Conservation (phyloP, 495 filamentous ascomycete genomes). For the Neurospora sp. region DNA sequence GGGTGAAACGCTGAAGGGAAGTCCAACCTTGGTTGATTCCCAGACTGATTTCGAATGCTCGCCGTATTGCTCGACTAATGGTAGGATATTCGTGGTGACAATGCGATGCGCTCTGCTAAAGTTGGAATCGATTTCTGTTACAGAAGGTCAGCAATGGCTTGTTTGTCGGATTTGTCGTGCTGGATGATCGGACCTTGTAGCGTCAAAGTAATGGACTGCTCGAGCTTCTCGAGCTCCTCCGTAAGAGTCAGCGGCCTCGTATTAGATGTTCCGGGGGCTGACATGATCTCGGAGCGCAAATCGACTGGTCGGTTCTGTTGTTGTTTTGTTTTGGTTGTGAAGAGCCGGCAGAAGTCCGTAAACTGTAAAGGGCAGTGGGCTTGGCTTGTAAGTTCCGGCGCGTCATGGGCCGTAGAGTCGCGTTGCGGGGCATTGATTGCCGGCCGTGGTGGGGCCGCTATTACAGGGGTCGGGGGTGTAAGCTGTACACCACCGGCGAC, state of each 20-base stretch:
- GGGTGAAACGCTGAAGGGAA: not conserved
- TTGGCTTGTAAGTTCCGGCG: not conserved
- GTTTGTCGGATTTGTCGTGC: not conserved
- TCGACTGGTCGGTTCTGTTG: not conserved
- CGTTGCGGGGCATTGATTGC: not conserved
- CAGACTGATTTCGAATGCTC: conserved; percentile 90
- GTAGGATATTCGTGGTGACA: conserved; percentile 85
- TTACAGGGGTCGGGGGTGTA: not conserved
- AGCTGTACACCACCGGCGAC: not conserved
- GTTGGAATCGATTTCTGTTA: conserved; percentile 89
- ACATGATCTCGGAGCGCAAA: conserved; percentile 18
- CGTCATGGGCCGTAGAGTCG: not conserved
- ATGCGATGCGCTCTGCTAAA: conserved; percentile 96
- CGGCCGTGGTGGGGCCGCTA: not conserved
- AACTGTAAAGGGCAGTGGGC: not conserved
- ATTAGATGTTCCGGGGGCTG: conserved; percentile 35
- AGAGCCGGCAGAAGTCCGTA: not conserved
- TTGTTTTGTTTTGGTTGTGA: not conserved
- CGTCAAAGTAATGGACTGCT: conserved; percentile 93
- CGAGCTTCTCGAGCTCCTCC: conserved; percentile 91
- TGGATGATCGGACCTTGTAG: conserved; percentile 59
- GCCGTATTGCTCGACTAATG: conserved; percentile 91
- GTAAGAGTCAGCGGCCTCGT: conserved; percentile 69
- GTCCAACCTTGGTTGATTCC: conserved; percentile 81
- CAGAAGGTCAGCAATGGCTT: conserved; percentile 3